Conservation (phyloP, 164 flowering plant species). For the Stephania japonica region DNA sequence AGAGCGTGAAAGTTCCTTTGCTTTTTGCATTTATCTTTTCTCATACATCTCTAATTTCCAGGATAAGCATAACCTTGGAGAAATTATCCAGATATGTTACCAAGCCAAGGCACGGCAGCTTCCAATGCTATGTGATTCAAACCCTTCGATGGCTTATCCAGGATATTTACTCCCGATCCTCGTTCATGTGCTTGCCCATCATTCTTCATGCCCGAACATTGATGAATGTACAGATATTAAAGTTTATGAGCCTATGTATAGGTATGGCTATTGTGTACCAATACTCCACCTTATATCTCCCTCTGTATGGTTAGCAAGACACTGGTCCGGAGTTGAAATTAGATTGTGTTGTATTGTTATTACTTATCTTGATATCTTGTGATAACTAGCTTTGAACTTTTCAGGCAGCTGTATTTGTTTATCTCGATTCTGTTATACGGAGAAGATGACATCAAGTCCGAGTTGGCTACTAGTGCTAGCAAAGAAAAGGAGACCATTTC, state of each 20-base stretch:
- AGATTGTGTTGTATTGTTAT: neutral
- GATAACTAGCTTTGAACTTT: constrained; percentile 3
- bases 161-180: constrained; percentile 69
- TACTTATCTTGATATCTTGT: too few relatives aligned
- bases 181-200: constrained; percentile 88
- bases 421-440: constrained; percentile 61
- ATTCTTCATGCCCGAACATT: constrained; percentile 61
- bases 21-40: neutral
- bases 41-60: constrained; percentile 30
- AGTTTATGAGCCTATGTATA: constrained; percentile 59
- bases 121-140: constrained; percentile 52
- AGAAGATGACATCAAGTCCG: constrained; percentile 60
- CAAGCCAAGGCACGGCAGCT: constrained; percentile 62
- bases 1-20: neutral
- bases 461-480: constrained; percentile 17
- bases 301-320: neutral
- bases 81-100: constrained; percentile 71
- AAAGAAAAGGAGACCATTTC: constrained; percentile 48
- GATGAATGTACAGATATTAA: constrained; percentile 69
- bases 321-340: neutral
- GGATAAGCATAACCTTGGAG: constrained; percentile 69
- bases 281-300: neutral
- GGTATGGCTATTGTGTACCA: constrained; percentile 40
- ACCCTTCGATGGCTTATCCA: constrained; percentile 45
- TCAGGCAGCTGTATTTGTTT: constrained; percentile 67